Conservation (phyloP, 2,329 filamentous ascomycete species). For the Sarocladiaceae sp. region DNA sequence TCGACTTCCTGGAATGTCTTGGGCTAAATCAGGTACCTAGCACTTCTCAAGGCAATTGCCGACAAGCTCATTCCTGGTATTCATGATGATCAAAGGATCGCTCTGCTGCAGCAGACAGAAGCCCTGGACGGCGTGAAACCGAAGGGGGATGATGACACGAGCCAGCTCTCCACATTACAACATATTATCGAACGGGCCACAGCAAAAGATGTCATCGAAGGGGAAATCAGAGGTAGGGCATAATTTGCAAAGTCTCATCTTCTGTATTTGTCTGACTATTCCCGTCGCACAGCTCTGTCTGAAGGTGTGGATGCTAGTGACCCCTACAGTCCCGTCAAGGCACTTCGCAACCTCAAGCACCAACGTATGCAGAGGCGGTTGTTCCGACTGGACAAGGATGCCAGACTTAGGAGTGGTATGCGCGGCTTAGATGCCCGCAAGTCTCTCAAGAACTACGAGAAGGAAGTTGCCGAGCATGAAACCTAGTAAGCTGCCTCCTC, state of each 20-base stretch:
- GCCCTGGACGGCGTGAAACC: conserved; percentile 16
- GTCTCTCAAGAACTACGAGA: conserved; percentile 62
- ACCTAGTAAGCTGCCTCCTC: conserved; percentile 35
- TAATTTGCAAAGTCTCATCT: background rate
- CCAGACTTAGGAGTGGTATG: conserved; percentile 66
- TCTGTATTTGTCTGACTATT: background rate
- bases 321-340: conserved; percentile 50
- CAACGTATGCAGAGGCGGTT: conserved; percentile 56
- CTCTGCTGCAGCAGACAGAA: conserved; percentile 62
- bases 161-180: conserved; percentile 48
- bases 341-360: conserved; percentile 56
- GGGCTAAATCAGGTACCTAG: conserved; percentile 27
- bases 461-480: conserved; percentile 53
- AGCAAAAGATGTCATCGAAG: conserved; percentile 48
- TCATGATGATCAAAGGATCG: conserved; percentile 56
- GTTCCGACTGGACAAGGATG: conserved; percentile 67
- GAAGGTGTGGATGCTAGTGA: conserved; percentile 53
- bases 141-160: conserved; percentile 12
- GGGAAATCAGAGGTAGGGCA: conserved; percentile 51
- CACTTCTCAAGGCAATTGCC: conserved; percentile 66
- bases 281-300: conserved; percentile 41
- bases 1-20: background rate
- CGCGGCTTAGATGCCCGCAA: conserved; percentile 73
- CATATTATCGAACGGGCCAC: conserved; percentile 59
- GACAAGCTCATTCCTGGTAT: conserved; percentile 75